phyloP scores from a whole-genome alignment of 1,284 basidiomycete species.

The Cutaneotrichosporon curvatum region DNA sequence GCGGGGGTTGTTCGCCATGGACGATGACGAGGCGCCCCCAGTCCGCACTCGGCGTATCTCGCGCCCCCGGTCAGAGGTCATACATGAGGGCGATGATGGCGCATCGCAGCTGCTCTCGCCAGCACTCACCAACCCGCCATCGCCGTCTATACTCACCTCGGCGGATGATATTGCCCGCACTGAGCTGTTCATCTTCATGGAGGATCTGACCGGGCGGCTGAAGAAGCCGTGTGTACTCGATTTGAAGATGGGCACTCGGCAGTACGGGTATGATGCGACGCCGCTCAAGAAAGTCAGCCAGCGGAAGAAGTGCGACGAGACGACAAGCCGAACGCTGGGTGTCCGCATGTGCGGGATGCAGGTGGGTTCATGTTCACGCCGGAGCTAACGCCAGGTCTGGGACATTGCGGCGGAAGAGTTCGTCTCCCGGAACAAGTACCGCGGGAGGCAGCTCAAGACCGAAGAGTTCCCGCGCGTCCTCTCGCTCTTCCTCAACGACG shows the following conservation, averaged over 20 bases:
- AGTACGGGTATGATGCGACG: constrained; percentile 95
- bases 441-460: constrained; percentile 77
- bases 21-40: constrained; percentile 31
- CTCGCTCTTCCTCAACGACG: constrained; percentile 77
- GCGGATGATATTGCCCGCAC: constrained; percentile 60
- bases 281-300: constrained; percentile 92
- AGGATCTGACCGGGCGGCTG: constrained; percentile 91
- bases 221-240: constrained; percentile 94
- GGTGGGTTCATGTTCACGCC: constrained; percentile 53
- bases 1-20: constrained; percentile 47
- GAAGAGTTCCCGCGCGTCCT: constrained; percentile 79
- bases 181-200: constrained; percentile 98
- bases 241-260: constrained; percentile 97
- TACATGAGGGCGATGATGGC: background rate
- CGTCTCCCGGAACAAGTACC: constrained; percentile 93
- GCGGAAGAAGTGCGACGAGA: constrained; percentile 94
- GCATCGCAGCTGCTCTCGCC: background rate
- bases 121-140: constrained; percentile 7
- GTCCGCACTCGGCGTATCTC: background rate
- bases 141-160: constrained; percentile 20
- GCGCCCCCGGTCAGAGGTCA: background rate
- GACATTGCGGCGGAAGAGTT: constrained; percentile 74
- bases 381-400: constrained; percentile 63
- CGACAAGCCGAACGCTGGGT: constrained; percentile 83
- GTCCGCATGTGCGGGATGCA: constrained; percentile 98